Evolutionary conservation across 176 grass and related monocot genomes (phyloP), one percentile per base, ranked within the genome.

Genomic region (Oryza glumipatula): DNA sequence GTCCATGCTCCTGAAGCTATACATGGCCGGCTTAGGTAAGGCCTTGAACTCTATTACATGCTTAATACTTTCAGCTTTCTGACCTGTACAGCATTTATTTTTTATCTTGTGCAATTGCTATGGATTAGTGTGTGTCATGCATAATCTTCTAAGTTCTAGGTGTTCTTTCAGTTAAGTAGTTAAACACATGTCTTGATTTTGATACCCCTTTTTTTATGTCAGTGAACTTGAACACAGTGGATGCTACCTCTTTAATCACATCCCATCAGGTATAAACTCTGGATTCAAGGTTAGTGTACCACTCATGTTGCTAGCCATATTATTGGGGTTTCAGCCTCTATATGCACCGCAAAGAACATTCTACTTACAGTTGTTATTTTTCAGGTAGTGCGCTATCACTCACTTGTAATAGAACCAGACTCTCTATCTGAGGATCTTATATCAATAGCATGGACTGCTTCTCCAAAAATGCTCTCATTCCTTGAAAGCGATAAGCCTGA

Each of bases 301-400:
- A 14, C 3, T 68, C 11, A 2, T 32, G 17, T 48, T 52, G 56
- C n/a, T 17, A 72, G 33, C 12, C 19, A 12, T 1, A 26, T n/a
- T 6, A 4, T 70, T 22, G 61, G 35, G 38, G 38, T 82, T 72
- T 68, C 73, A 82, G 33, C 0, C 83, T 78, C 2, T 9, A 11
- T 52, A 28, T 60, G 60, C 3, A 0, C 0, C 0, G 28, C 11
- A 15, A 17, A 49, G 52, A 35, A 0, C 28, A 21, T 0, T 79
- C 63, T n/a, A 11, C 69, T 83, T 51, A 74, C 49, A 17, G 17
- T 11, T 83, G 39, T 38, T 84, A 21, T 82, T 81, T 77, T 76
- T 75, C 86, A 98, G 96, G 96, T 94, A 73, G 91, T 98, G 26
- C 90, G 93, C 8, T 98, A 98, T 83, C 96, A 98, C 91, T 98